These are phyloP conservation scores for Avena insularis DNA, from an alignment of 176 grass and related monocot species.

Conservation along the genomic window DNA sequence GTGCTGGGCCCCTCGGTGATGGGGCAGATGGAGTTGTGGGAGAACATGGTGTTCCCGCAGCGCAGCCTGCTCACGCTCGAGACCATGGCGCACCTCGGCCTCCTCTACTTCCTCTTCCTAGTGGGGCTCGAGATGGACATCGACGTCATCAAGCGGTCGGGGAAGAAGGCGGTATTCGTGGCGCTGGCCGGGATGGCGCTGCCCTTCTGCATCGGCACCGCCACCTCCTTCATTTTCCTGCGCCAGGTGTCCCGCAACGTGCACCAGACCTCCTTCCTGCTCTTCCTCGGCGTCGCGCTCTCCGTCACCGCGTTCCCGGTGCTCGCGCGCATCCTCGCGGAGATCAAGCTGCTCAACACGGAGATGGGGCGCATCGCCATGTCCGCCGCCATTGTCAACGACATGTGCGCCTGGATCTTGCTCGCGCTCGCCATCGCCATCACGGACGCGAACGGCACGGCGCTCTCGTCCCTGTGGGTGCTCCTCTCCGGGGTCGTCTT, in stretches of 20 bases:
- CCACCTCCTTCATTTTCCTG: conserved; percentile 66
- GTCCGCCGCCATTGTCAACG: conserved; percentile 81
- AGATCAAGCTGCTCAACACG: conserved; percentile 81
- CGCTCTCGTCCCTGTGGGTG: conserved; percentile 68
- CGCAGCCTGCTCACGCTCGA: conserved; percentile 77
- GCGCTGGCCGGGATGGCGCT: conserved; percentile 66
- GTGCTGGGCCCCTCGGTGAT: conserved; percentile 72
- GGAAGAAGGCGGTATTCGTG: conserved; percentile 56
- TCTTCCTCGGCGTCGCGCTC: conserved; percentile 82
- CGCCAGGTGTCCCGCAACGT: conserved; percentile 65
- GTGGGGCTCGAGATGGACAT: conserved; percentile 88
- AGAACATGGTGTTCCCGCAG: conserved; percentile 57
- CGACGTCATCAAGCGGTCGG: conserved; percentile 59
- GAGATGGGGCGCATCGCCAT: conserved; percentile 72
- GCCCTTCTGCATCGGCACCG: conserved; percentile 77
- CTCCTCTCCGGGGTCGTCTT: conserved; percentile 58
- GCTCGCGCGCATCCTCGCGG: conserved; percentile 83
- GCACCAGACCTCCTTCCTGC: conserved; percentile 63
- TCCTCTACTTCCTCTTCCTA: conserved; percentile 85
- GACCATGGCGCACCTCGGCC: conserved; percentile 79
- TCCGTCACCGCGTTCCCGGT: conserved; percentile 87
- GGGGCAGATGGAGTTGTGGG: conserved; percentile 51
- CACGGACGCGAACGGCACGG: conserved; percentile 46
- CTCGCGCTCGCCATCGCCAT: conserved; percentile 75
- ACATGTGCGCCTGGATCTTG: conserved; percentile 82